These are phyloP conservation scores for Eremothecium coryli DNA, from an alignment of 1,139 yeast species.

Conservation along the genomic window DNA sequence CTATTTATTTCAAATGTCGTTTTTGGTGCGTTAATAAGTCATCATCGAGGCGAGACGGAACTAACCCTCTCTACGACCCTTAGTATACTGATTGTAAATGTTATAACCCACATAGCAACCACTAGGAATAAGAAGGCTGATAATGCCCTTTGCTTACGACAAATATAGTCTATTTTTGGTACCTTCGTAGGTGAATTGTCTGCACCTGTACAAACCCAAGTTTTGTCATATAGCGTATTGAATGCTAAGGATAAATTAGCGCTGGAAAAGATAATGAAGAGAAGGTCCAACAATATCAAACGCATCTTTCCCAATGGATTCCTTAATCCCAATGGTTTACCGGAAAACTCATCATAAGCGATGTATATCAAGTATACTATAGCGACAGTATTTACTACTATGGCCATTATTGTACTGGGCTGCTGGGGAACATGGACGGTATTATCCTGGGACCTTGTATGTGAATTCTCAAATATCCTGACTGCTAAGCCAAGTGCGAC, in stretches of 20 bases:
- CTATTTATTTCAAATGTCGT: background rate
- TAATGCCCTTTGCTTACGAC: slow-evolving; percentile 71
- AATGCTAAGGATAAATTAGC: slow-evolving; percentile 83
- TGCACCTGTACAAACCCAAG: slow-evolving; percentile 64
- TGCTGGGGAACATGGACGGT: slow-evolving; percentile 54
- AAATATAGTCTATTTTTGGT: slow-evolving; percentile 39
- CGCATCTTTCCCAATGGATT: slow-evolving; percentile 76
- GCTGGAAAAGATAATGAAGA: slow-evolving; percentile 86
- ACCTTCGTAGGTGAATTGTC: slow-evolving; percentile 21
- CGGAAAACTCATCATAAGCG: slow-evolving; percentile 82
- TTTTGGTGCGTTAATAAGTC: background rate
- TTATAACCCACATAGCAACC: slow-evolving; percentile 71
- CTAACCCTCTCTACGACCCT: slow-evolving; percentile 71
- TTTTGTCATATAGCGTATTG: slow-evolving; percentile 67
- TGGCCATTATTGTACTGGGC: slow-evolving; percentile 88
- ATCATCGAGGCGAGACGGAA: slow-evolving; percentile 17
- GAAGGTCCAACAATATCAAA: slow-evolving; percentile 63
- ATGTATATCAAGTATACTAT: slow-evolving; percentile 69
- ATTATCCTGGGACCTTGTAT: slow-evolving; percentile 17
- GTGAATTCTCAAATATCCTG: slow-evolving; percentile 48
- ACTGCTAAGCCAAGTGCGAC: slow-evolving; percentile 62
- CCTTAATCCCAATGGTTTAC: slow-evolving; percentile 84
- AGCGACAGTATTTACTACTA: slow-evolving; percentile 74
- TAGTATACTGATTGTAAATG: slow-evolving; percentile 73
- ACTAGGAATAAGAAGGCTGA: slow-evolving; percentile 72